Base-by-base conservation (phyloP, 139 green algal species). In the Picochlorum sp. region DNA sequence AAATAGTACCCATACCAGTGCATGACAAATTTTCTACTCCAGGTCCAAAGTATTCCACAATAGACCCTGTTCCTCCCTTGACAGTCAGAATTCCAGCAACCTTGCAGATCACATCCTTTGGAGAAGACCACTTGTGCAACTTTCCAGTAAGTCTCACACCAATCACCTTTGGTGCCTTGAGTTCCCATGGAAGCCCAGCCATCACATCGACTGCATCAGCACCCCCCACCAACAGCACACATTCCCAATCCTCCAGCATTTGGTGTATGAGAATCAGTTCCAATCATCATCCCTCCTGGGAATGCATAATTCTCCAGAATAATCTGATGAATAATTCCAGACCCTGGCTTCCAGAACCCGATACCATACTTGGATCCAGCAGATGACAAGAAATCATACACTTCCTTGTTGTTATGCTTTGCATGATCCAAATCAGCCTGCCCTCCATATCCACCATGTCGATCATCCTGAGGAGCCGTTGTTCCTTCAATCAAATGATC, bases 151-250 rank as follows among this genome's bases (percentile, higher is more conserved):
- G 80, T 67, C 85, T 81, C n/a, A 96, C 90, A 45, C 90, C 90
- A 57, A 97, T 97, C 9, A 96, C 88, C 78, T 95, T 87, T 65
- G 69, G 66, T 13, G 83, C 85, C 78, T 97, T 97, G 7, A 97
- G 84, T 82, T 97, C 90, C 90, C 90, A 97, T n/a, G 90, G 89
- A 73, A 97, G 78, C 45, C 90, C 90, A 7, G 90, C 90, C 90
- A 97, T 97, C n/a, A 97, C 90, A 71, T 97, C 90, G 57, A 97
- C 90, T 4, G 90, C 90, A 67, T 97, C 90, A 26, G 90, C 90
- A 52, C 90, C 90, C 47, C 90, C 90, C 49, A 30, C 90, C 90
- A 26, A 95, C 82, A 20, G 89, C 89, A 69, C 85, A 92, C 81
- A 88, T 85, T 65, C 88, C 90, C 67, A 97, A 79, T 47, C 90